Percentiles rank a stretch among this genome's conserved stretches.
phyloP scores from a whole-genome alignment of 257 asterid species.

The Solanum virginianum region DNA sequence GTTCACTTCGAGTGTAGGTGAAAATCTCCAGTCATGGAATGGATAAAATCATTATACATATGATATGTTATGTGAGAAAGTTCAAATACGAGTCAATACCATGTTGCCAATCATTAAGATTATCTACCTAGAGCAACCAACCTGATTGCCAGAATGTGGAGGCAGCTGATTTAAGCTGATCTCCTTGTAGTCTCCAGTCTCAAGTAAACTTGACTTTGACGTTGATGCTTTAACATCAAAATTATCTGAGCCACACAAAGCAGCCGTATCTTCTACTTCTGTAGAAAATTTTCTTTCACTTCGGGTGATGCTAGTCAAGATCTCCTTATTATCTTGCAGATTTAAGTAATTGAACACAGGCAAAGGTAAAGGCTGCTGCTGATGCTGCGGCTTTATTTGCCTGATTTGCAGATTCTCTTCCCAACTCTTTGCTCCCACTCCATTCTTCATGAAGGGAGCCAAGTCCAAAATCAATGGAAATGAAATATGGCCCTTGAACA shows the following conservation, averaged over 20 bases:
- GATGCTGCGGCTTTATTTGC: conserved; percentile 7
- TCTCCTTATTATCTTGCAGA: conserved; percentile 13
- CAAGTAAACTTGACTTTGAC: background rate
- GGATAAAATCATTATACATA: background rate
- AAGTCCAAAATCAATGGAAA: conserved; percentile 57
- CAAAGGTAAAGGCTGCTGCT: background rate
- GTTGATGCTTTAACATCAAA: conserved; percentile 1
- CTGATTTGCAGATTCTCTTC: conserved; percentile 14
- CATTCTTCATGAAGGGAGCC: conserved; percentile 38
- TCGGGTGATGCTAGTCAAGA: conserved; percentile 7
- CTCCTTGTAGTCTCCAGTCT: conserved; percentile 5
- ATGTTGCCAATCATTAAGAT: background rate
- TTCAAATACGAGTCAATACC: background rate
- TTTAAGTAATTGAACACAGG: conserved; percentile 19
- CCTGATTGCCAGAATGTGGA: conserved; percentile 9
- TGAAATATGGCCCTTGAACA: conserved; percentile 61
- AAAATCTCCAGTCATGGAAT: background rate
- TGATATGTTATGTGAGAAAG: background rate
- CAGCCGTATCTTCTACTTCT: conserved; percentile 7
- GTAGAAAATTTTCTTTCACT: background rate
- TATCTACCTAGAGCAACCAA: background rate
- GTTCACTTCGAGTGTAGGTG: background rate
- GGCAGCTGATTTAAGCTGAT: background rate
- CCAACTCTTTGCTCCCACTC: conserved; percentile 27
- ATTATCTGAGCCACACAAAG: background rate